Base-by-base conservation (phyloP, 257 asterid species). In the Nicotiana sylvestris region DNA sequence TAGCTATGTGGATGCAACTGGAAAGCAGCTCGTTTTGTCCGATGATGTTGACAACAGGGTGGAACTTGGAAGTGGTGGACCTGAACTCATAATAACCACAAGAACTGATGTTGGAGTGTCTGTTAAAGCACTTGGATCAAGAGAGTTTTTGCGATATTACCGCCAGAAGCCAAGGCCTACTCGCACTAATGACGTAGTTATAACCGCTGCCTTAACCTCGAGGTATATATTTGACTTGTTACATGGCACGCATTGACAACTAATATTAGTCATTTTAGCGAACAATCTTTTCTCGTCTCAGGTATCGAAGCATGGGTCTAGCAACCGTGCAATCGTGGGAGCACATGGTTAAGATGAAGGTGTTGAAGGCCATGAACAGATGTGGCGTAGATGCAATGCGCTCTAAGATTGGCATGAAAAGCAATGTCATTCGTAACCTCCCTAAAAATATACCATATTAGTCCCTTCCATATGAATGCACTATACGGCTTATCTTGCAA, bases 111-210 rank as follows among this genome's bases (percentile, higher is more conserved):
- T 91, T 82, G 64, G 87, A 72, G 84, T 68, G 29, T 80, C 80
- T 70, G 90, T 91, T 56, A 94, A 67, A 89, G 89, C 90, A 86
- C 91, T 96, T 13, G 98, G 99, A 25, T 94, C 97, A 15, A 90
- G 97, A 85, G 98, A 94, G 81, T 96, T 86, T 87, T 43, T 94
- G 89, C 90, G 89, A 85, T 96, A 96, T 76, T 96, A 94, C 83
- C 97, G 96, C 76, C 99, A 94, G 88, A 96, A 91, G 86, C 99
- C 93, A 32, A 92, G 94, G 13, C 98, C 99, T 18, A 86, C 89
- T 4, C 84, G 93, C n/a, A 86, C 88, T 57, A 89, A 87, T 81
- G 85, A 89, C 49, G 81, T 87, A 17, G 83, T 88, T 32, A 87
- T 90, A 30, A 79, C 90, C 29, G 89, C 85, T 82, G 82, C 88